Percentiles rank a stretch among this genome's conserved stretches.
These are phyloP conservation scores for Tympanopsis confertula DNA, from an alignment of 2,329 filamentous ascomycete genomes.

Conservation along the genomic window DNA sequence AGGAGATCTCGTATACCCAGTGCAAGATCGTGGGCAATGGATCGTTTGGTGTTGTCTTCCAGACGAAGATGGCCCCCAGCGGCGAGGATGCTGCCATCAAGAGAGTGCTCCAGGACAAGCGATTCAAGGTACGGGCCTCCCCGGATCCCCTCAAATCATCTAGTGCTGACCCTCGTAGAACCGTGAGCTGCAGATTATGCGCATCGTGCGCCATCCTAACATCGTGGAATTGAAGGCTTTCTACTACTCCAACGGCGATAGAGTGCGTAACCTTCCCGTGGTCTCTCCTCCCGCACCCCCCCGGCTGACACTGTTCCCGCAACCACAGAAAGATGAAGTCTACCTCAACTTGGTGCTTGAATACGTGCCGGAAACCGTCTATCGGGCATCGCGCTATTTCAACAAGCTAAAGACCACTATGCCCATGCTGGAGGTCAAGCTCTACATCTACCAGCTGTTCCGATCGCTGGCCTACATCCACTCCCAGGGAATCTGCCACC, in stretches of 20 bases:
- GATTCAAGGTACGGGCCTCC: constrained; percentile 71
- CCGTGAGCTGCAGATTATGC: constrained; percentile 98
- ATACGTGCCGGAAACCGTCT: constrained; percentile 96
- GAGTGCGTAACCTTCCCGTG: constrained; percentile 48
- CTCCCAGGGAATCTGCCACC: constrained; percentile 96
- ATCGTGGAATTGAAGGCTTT: constrained; percentile 98
- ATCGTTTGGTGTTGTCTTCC: constrained; percentile 96
- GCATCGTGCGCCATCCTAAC: constrained; percentile 96
- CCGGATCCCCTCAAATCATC: constrained; percentile 2
- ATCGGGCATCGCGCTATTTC: constrained; percentile 95
- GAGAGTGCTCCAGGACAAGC: constrained; percentile 95
- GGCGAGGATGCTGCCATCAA: constrained; percentile 99
- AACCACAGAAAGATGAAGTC: constrained; percentile 79
- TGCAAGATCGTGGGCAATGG: constrained; percentile 99
- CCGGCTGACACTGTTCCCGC: constrained; percentile 5
- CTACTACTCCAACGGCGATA: constrained; percentile 97
- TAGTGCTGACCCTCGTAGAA: constrained; percentile 46
- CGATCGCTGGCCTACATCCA: constrained; percentile 96
- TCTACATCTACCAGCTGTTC: constrained; percentile 99
- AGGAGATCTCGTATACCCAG: constrained; percentile 95
- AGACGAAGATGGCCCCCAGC: constrained; percentile 95
- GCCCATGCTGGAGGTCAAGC: constrained; percentile 96
- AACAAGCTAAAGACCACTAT: constrained; percentile 99
- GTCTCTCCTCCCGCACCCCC: not conserved
- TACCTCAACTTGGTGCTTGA: constrained; percentile 97